These are phyloP conservation scores for Cucumis hystrix DNA, from an alignment of 306 rosid species.

Conservation along the genomic window DNA sequence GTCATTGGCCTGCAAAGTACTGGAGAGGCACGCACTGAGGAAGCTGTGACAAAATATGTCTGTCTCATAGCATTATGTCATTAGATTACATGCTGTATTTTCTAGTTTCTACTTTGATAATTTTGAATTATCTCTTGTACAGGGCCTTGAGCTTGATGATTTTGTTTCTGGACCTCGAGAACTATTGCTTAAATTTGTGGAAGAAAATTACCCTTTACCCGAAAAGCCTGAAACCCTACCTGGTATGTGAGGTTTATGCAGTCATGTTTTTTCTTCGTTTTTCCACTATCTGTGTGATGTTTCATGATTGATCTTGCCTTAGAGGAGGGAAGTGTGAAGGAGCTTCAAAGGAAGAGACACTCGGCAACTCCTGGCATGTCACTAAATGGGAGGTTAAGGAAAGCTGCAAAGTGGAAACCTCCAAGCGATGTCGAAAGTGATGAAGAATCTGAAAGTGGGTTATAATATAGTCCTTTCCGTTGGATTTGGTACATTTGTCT, in stretches of 20 bases:
- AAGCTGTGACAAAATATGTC: conserved; percentile 95
- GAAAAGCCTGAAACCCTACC: conserved; percentile 83
- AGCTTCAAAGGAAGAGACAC: conserved; percentile 95
- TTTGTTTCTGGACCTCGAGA: conserved; percentile 98
- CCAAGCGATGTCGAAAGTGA: conserved; percentile 77
- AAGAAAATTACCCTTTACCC: conserved; percentile 94
- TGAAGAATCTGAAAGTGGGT: conserved; percentile 86
- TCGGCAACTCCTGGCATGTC: conserved; percentile 82
- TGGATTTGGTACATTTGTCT: conserved; percentile 13
- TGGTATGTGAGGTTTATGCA: conserved; percentile 31
- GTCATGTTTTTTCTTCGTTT: conserved; percentile 15
- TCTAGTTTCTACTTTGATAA: background rate
- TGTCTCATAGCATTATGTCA: conserved; percentile 22
- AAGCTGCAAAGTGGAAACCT: conserved; percentile 75
- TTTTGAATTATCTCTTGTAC: conserved; percentile 8
- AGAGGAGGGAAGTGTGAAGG: conserved; percentile 93
- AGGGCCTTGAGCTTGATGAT: conserved; percentile 98
- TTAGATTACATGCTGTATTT: conserved; percentile 6
- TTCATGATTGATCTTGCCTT: conserved; percentile 12
- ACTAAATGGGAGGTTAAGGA: conserved; percentile 83
- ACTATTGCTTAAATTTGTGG: conserved; percentile 84
- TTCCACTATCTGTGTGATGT: background rate
- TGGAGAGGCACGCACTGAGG: conserved; percentile 98
- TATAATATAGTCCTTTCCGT: conserved; percentile 9
- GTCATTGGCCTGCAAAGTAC: conserved; percentile 99